phyloP scores from a whole-genome alignment of 2,329 filamentous ascomycete genomes.

The Cylindrodendrum hubeiense region DNA sequence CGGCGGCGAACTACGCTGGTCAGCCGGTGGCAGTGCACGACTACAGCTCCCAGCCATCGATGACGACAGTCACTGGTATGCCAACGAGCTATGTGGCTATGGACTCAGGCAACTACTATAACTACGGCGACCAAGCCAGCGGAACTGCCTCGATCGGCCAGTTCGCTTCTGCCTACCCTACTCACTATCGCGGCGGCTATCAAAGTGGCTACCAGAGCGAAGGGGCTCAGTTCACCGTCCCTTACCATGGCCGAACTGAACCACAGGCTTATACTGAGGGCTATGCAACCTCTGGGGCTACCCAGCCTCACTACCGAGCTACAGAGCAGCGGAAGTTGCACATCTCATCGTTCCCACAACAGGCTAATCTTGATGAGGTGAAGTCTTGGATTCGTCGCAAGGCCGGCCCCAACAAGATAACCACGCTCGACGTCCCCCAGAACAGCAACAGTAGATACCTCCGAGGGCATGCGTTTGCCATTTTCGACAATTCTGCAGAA shows the following conservation, averaged over 20 bases:
- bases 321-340: conserved; percentile 41
- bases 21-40: conserved; percentile 19
- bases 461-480: conserved; percentile 44
- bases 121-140: conserved; percentile 5
- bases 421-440: conserved; percentile 43
- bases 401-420: conserved; percentile 39
- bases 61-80: conserved; percentile 1
- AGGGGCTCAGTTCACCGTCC: conserved; percentile 27
- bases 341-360: conserved; percentile 43
- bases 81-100: conserved; percentile 17
- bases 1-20: conserved; percentile 14
- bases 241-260: conserved; percentile 30
- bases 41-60: conserved; percentile 18
- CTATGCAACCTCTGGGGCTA: conserved; percentile 1
- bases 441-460: conserved; percentile 37
- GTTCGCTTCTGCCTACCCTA: conserved; percentile 20
- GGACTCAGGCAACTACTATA: conserved; percentile 25
- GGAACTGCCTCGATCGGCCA: conserved; percentile 4
- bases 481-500: conserved; percentile 36
- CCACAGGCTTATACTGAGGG: conserved; percentile 15
- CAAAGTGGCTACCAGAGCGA: conserved; percentile 22
- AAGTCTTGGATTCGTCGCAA: conserved; percentile 44
- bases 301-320: conserved; percentile 18
- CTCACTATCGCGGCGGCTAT: not conserved
- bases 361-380: conserved; percentile 39